A percentile compares a stretch with the other conserved stretches of the same genome.
Conservation (phyloP, 2,329 filamentous ascomycete genomes). For the Cadophora sp. region DNA sequence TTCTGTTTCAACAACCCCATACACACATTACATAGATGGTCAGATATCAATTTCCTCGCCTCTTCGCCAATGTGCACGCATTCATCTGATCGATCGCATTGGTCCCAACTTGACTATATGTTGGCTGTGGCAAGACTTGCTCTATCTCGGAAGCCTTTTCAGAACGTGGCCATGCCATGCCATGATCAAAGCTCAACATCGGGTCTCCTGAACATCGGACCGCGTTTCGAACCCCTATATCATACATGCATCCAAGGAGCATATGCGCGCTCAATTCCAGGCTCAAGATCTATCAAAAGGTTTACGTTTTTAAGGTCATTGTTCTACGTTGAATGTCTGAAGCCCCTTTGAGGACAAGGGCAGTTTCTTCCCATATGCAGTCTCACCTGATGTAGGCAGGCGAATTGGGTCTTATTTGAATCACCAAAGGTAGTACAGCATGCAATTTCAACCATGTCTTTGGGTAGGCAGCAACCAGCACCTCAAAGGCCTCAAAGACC, state of each 20-base stretch:
- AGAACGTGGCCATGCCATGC: not conserved
- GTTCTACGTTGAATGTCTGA: not conserved
- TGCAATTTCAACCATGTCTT: not conserved
- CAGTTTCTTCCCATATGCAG: not conserved
- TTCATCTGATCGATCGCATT: not conserved
- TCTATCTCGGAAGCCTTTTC: not conserved
- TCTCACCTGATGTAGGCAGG: not conserved
- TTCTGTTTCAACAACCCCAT: not conserved
- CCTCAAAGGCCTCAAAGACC: not conserved
- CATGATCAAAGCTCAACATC: constrained; percentile 7
- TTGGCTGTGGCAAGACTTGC: not conserved
- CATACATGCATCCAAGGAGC: not conserved
- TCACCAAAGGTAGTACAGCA: not conserved
- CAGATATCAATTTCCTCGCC: not conserved
- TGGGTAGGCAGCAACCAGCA: not conserved
- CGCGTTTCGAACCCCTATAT: constrained; percentile 16
- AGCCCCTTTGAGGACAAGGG: not conserved
- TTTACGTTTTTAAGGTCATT: not conserved
- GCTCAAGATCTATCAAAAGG: too few species aligned
- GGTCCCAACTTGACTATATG: not conserved
- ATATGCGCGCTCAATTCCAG: not conserved
- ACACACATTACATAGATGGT: too few species aligned
- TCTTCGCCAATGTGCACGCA: not conserved
- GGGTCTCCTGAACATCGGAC: constrained; percentile 11
- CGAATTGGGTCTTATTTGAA: not conserved